Evolutionary conservation across 169 alveolate genomes (phyloP).

Genomic region (Theileria luwenshuni): DNA sequence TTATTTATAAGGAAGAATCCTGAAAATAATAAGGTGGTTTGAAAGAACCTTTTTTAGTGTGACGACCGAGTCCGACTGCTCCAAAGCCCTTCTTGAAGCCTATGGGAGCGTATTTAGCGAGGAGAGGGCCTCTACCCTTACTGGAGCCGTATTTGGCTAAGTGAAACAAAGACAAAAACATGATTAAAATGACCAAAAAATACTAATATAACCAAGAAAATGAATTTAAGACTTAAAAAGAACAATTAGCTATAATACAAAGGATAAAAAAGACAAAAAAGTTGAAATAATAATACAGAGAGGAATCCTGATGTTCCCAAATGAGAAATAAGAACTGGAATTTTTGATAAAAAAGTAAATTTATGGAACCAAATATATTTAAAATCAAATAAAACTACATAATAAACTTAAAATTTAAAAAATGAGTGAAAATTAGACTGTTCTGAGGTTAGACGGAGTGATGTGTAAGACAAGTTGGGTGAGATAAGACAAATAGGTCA

Average conservation of each 20-base stretch:
- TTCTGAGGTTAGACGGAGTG: too few relatives aligned
- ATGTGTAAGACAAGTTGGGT: background rate
- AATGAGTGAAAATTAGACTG: too few relatives aligned
- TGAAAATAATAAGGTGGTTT: slow-evolving; percentile 1
- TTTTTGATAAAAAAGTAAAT: too few relatives aligned
- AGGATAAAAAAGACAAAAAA: too few relatives aligned
- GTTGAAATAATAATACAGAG: too few relatives aligned
- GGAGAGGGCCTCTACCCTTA: slow-evolving; percentile 86
- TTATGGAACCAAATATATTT: too few relatives aligned
- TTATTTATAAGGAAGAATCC: slow-evolving; percentile 83
- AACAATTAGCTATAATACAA: background rate
- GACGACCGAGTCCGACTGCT: slow-evolving; percentile 86
- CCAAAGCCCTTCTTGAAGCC: slow-evolving; percentile 88
- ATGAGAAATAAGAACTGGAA: background rate
- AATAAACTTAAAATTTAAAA: too few relatives aligned
- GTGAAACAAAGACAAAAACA: slow-evolving; percentile 48
- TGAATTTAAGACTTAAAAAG: background rate
- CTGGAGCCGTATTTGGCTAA: slow-evolving; percentile 80
- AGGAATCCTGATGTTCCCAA: background rate
- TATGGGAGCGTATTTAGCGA: slow-evolving; percentile 81
- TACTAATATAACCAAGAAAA: background rate
- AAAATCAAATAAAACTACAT: too few relatives aligned
- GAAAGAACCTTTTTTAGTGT: slow-evolving; percentile 83
- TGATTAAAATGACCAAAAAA: background rate
- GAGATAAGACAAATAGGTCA: background rate